Conservation (phyloP, 768 basidiomycete species). For the Boletus reticuloceps region DNA sequence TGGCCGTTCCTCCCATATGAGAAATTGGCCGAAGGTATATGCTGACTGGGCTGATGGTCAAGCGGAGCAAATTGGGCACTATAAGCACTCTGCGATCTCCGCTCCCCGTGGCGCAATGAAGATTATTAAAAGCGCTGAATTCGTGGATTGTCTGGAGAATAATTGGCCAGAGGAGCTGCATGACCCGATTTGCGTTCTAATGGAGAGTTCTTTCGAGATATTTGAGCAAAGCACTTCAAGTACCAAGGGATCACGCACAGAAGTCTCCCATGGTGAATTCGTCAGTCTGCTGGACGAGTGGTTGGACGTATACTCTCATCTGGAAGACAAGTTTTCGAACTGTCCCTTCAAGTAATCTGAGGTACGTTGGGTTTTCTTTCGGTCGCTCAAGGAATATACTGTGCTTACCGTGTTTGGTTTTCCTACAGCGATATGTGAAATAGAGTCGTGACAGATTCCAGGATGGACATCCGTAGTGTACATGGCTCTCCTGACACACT, state of each 20-base stretch:
- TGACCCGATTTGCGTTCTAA: background rate
- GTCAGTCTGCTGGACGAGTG: background rate
- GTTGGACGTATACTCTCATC: background rate
- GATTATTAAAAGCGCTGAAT: background rate
- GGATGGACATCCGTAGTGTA: too few relatives aligned
- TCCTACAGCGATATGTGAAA: too few relatives aligned
- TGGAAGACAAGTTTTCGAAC: background rate
- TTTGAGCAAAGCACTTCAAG: background rate
- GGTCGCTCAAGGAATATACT: too few relatives aligned
- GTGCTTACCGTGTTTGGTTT: too few relatives aligned
- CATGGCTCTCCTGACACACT: too few relatives aligned
- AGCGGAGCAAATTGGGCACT: background rate
- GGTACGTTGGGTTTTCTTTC: too few relatives aligned
- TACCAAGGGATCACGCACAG: background rate
- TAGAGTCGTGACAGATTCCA: too few relatives aligned
- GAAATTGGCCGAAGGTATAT: background rate
- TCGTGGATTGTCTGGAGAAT: background rate
- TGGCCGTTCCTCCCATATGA: background rate
- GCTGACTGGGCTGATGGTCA: background rate
- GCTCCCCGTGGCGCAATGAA: background rate
- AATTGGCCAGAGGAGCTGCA: background rate
- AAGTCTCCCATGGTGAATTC: background rate
- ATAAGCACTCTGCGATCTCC: background rate
- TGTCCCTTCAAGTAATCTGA: background rate
- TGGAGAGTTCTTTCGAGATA: background rate